A percentile compares a stretch with the other conserved stretches of the same genome.
Evolutionary conservation across 2,329 filamentous ascomycete genomes (phyloP).

Genomic region (Botrytis paeoniae): DNA sequence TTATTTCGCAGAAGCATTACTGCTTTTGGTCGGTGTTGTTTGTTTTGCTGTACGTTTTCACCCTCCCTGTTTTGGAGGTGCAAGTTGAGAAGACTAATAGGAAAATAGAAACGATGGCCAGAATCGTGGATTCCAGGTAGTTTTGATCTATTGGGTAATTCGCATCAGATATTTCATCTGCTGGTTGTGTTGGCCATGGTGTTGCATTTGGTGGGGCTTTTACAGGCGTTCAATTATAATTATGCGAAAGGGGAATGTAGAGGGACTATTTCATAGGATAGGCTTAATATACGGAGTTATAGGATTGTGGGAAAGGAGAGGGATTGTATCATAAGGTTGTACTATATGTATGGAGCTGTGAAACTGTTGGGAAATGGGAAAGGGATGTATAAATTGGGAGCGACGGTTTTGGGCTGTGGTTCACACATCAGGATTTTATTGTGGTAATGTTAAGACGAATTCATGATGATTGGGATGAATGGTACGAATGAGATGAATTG

Average conservation of each 20-base stretch:
- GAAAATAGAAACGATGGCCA: constrained; percentile 23
- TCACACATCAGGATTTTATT: background rate
- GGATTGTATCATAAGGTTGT: background rate
- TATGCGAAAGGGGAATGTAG: constrained; percentile 9
- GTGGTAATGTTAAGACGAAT: background rate
- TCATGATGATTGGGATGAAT: background rate
- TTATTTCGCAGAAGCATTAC: constrained; percentile 25
- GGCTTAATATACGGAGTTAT: background rate
- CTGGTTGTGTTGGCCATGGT: constrained; percentile 23
- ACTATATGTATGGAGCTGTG: background rate
- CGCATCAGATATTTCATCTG: constrained; percentile 33
- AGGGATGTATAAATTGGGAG: background rate
- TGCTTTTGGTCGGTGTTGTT: constrained; percentile 22
- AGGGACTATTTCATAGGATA: background rate
- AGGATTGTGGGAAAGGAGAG: background rate
- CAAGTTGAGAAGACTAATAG: background rate
- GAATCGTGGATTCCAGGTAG: constrained; percentile 25
- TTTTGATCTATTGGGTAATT: constrained; percentile 30
- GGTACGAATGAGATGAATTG: background rate
- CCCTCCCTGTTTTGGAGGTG: background rate
- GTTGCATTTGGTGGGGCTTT: constrained; percentile 17
- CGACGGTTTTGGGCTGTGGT: background rate
- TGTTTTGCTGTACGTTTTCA: constrained; percentile 20
- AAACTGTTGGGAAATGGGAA: background rate
- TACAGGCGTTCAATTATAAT: constrained; percentile 19